phyloP scores from a whole-genome alignment of 2,329 filamentous ascomycete species.

The Botryosphaeria dothidea region DNA sequence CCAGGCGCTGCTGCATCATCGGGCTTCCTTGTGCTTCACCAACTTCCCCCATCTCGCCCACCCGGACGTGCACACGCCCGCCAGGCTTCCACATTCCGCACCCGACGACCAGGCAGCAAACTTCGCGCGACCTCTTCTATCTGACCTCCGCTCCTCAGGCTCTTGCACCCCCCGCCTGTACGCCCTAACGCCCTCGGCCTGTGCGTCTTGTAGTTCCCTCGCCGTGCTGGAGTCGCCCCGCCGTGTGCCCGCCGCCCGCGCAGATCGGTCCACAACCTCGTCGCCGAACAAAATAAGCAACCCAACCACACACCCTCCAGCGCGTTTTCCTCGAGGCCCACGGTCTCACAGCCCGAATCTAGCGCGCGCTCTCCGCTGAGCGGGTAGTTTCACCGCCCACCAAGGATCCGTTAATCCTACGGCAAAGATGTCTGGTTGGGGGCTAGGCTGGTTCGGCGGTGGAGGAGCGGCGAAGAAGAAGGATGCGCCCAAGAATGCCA shows the following conservation, averaged over 20 bases:
- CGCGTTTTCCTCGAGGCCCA: neutral
- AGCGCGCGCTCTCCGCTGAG: neutral
- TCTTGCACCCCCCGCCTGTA: neutral
- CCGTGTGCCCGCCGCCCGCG: neutral
- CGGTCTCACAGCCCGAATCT: neutral
- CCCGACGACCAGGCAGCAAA: neutral
- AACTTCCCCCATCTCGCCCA: conserved; percentile 2
- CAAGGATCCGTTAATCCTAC: neutral
- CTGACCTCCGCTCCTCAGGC: neutral
- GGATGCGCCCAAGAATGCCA: conserved; percentile 95
- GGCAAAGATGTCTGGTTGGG: conserved; percentile 45
- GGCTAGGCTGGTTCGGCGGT: conserved; percentile 82
- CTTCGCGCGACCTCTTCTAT: neutral
- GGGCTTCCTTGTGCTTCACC: conserved; percentile 20
- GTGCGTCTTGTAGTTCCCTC: neutral
- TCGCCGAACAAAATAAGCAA: neutral
- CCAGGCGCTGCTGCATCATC: conserved; percentile 16
- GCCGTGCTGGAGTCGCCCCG: neutral
- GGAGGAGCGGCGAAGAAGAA: conserved; percentile 77
- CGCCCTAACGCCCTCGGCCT: neutral
- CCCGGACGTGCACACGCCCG: conserved; percentile 7
- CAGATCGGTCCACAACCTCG: conserved; percentile 11
- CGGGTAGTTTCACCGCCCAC: neutral
- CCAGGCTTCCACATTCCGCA: conserved; percentile 6
- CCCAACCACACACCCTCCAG: neutral